phyloP scores from a whole-genome alignment of 1,139 yeast genomes.

The Eremothecium coryli region DNA sequence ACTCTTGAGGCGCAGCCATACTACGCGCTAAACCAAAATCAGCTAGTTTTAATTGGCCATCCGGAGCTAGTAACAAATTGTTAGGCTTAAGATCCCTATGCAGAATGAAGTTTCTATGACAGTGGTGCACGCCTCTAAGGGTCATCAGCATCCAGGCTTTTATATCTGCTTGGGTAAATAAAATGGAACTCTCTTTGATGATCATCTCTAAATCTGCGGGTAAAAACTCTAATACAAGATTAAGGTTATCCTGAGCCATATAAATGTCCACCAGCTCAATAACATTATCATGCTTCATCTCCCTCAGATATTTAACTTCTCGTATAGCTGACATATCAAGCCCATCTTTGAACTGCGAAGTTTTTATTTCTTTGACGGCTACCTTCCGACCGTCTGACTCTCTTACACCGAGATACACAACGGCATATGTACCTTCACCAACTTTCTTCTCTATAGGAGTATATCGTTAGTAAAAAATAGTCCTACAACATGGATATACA shows the following conservation, averaged over 20 bases:
- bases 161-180: constrained; percentile 80
- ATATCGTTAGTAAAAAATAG: neutral
- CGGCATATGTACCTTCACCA: constrained; percentile 99
- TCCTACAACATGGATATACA: too few relatives aligned
- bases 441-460: constrained; percentile 56
- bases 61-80: constrained; percentile 72
- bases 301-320: constrained; percentile 90
- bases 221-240: constrained; percentile 79
- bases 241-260: constrained; percentile 60
- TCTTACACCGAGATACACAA: constrained; percentile 71
- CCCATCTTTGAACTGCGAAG: constrained; percentile 92
- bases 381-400: constrained; percentile 49
- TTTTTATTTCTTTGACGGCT: constrained; percentile 93
- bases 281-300: constrained; percentile 70
- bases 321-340: constrained; percentile 95
- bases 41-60: constrained; percentile 82
- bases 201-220: constrained; percentile 89
- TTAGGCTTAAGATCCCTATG: constrained; percentile 88
- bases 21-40: constrained; percentile 95
- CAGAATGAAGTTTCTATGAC: constrained; percentile 80
- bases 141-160: constrained; percentile 95
- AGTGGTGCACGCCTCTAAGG: constrained; percentile 85
- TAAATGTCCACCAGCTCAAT: constrained; percentile 84
- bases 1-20: constrained; percentile 68
- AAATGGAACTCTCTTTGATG: constrained; percentile 66